Evolutionary conservation across 2,329 filamentous ascomycete species (phyloP).

Genomic region (Clarireedia homoeocarpa): DNA sequence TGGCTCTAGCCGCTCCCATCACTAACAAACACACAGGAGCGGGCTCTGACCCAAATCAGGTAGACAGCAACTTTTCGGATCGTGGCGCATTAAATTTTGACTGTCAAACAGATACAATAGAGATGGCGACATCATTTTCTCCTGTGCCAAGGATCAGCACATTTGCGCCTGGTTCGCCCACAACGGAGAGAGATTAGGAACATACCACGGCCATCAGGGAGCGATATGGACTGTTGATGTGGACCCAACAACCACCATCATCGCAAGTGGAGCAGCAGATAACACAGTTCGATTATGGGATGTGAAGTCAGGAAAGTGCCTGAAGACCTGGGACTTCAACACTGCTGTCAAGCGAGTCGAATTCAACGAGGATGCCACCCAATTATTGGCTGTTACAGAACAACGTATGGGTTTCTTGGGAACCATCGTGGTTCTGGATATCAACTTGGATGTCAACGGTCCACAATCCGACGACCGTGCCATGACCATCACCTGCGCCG

Average conservation of each 20-base stretch:
- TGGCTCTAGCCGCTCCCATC: neutral
- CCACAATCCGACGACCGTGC: slow-evolving; percentile 77
- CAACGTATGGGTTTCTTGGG: slow-evolving; percentile 96
- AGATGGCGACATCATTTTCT: slow-evolving; percentile 96
- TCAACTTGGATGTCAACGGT: slow-evolving; percentile 74
- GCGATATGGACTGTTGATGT: slow-evolving; percentile 98
- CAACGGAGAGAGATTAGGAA: slow-evolving; percentile 95
- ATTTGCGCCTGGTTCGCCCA: slow-evolving; percentile 96
- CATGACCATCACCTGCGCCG: slow-evolving; percentile 84
- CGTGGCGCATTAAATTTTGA: slow-evolving; percentile 16
- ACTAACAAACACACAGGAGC: slow-evolving; percentile 49
- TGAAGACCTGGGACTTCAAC: slow-evolving; percentile 97
- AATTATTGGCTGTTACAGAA: slow-evolving; percentile 90
- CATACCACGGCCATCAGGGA: slow-evolving; percentile 94
- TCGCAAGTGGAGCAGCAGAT: slow-evolving; percentile 93
- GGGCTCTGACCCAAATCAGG: slow-evolving; percentile 91
- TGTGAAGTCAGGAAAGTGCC: slow-evolving; percentile 79
- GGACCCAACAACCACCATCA: slow-evolving; percentile 82
- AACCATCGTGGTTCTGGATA: slow-evolving; percentile 87
- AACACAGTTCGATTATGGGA: slow-evolving; percentile 98
- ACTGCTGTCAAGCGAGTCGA: slow-evolving; percentile 97
- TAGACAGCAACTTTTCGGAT: slow-evolving; percentile 34
- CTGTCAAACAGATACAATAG: slow-evolving; percentile 61
- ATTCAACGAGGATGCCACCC: slow-evolving; percentile 88
- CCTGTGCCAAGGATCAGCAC: slow-evolving; percentile 90